These are phyloP conservation scores for Mycena maculata DNA, from an alignment of 768 basidiomycete genomes.

Conservation along the genomic window DNA sequence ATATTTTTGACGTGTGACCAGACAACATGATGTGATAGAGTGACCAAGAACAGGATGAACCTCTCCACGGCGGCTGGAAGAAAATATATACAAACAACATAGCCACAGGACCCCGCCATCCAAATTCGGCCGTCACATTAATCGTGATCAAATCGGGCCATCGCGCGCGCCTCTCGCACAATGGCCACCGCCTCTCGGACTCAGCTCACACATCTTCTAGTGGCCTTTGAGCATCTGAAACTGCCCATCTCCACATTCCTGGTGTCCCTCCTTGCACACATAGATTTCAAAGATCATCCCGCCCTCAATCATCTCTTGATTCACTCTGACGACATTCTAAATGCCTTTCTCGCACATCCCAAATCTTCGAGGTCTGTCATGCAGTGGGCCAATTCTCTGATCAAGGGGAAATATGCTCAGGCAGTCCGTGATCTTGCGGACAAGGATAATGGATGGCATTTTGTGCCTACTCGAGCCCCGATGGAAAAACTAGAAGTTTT, in stretches of 20 bases:
- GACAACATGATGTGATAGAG: no score
- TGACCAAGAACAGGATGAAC: no score
- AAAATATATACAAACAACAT: no score
- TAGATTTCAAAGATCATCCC: background rate
- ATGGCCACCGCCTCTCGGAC: no score
- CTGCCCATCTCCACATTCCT: background rate
- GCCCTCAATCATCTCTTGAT: background rate
- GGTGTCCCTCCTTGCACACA: background rate
- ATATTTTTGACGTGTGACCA: no score
- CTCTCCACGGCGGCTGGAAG: no score
- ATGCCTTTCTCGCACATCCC: slow-evolving; percentile 1
- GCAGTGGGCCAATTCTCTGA: background rate
- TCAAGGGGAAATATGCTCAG: background rate
- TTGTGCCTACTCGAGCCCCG: slow-evolving; percentile 5
- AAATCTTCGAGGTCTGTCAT: background rate
- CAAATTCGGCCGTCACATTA: no score
- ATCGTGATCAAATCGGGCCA: no score
- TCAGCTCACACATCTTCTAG: background rate
- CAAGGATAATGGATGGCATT: slow-evolving; percentile 23
- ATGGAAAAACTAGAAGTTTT: slow-evolving; percentile 26
- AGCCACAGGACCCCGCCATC: no score
- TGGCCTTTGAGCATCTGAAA: background rate
- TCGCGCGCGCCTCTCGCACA: no score
- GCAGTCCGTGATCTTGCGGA: background rate
- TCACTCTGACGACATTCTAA: background rate